Evolutionary conservation across 495 filamentous ascomycete genomes (phyloP).

Genomic region (Aspergillus nidulans): DNA sequence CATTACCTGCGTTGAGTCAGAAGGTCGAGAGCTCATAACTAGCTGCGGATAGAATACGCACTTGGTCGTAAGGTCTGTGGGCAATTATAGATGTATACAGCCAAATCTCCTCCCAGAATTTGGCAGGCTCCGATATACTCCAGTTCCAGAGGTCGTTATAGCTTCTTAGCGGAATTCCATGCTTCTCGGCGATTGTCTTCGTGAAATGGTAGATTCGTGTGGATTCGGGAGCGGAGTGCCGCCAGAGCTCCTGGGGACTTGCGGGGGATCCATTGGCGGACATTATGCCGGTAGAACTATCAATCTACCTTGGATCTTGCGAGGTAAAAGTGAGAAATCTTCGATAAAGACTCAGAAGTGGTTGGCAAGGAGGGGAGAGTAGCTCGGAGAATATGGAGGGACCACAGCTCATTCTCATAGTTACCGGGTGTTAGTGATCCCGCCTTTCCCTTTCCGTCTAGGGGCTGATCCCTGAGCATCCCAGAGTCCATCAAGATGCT

Average conservation of each 20-base stretch:
- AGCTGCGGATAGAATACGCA: slow-evolving; percentile 30
- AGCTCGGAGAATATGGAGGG: background rate
- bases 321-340: background rate
- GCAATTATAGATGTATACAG: slow-evolving; percentile 69
- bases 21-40: background rate
- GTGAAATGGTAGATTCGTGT: slow-evolving; percentile 73
- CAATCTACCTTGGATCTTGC: background rate
- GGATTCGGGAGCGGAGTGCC: slow-evolving; percentile 58
- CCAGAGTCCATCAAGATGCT: background rate
- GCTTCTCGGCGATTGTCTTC: slow-evolving; percentile 60
- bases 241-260: slow-evolving; percentile 58
- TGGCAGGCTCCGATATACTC: slow-evolving; percentile 70
- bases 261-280: slow-evolving; percentile 21
- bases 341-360: background rate
- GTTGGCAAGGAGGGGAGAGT: background rate
- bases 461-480: background rate
- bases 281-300: slow-evolving; percentile 11
- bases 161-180: slow-evolving; percentile 54
- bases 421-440: slow-evolving; percentile 1
- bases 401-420: background rate
- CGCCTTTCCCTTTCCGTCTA: slow-evolving; percentile 3
- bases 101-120: slow-evolving; percentile 88
- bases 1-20: slow-evolving; percentile 55
- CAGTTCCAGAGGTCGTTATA: slow-evolving; percentile 75
- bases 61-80: slow-evolving; percentile 57